These are phyloP conservation scores for Aspergillus pseudoglaucus DNA, from an alignment of 2,329 filamentous ascomycete genomes.

Conservation along the genomic window DNA sequence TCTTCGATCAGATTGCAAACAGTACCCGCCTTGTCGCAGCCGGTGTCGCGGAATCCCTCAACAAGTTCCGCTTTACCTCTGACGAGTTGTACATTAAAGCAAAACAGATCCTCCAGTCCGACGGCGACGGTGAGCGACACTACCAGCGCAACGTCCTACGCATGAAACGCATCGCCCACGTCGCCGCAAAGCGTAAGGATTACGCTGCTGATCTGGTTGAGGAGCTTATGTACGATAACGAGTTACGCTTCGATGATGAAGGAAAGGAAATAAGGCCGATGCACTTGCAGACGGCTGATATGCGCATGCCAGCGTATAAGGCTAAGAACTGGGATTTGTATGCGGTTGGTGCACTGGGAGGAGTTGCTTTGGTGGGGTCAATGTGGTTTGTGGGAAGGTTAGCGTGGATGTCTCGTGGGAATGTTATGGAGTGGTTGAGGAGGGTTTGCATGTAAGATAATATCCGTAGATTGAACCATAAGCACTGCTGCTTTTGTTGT, in stretches of 20 bases:
- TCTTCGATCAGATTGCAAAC: conserved; percentile 40
- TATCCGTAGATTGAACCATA: too few species aligned
- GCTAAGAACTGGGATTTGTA: conserved; percentile 37
- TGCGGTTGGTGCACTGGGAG: not conserved
- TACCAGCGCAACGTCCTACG: conserved; percentile 30
- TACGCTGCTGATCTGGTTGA: conserved; percentile 38
- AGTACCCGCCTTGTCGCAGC: conserved; percentile 28
- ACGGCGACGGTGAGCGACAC: conserved; percentile 20
- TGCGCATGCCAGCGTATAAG: conserved; percentile 36
- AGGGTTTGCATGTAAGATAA: not conserved
- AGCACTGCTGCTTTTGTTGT: too few species aligned
- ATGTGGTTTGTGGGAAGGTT: not conserved
- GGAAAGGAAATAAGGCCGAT: conserved; percentile 25
- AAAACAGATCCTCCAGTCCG: conserved; percentile 13
- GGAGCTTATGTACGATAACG: conserved; percentile 36
- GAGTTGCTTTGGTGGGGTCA: not conserved
- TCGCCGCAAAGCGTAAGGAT: conserved; percentile 34
- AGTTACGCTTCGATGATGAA: conserved; percentile 9
- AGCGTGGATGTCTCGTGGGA: not conserved
- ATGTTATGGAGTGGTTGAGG: not conserved
- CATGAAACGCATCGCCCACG: conserved; percentile 33
- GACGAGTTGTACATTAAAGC: conserved; percentile 26
- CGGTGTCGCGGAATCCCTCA: conserved; percentile 30
- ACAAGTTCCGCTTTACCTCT: conserved; percentile 33
- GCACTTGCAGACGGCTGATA: conserved; percentile 42